Conservation (phyloP, 2,329 filamentous ascomycete genomes). For the Sphaerostilbella broomeana region DNA sequence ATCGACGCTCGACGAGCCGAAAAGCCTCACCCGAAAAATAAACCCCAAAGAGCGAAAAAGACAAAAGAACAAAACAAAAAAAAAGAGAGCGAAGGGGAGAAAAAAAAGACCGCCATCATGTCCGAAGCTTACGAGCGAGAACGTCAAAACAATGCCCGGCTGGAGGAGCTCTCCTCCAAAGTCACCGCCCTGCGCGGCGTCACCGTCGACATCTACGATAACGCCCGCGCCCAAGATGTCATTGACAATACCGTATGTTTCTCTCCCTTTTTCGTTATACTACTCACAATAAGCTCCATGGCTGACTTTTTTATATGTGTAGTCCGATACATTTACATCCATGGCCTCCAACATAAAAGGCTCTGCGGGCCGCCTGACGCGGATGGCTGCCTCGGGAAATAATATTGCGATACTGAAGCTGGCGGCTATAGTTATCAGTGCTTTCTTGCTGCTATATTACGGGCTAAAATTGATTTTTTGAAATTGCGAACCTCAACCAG, state of each 20-base stretch:
- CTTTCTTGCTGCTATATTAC: slow-evolving; percentile 71
- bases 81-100: too few species aligned
- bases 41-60: too few species aligned
- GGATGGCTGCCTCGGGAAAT: slow-evolving; percentile 89
- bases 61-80: too few species aligned
- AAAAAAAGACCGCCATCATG: slow-evolving; percentile 42
- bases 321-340: slow-evolving; percentile 87
- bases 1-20: too few species aligned
- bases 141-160: slow-evolving; percentile 88
- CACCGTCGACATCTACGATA: slow-evolving; percentile 96
- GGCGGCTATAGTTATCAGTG: slow-evolving; percentile 69
- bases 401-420: slow-evolving; percentile 87
- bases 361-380: slow-evolving; percentile 71
- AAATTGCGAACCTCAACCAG: too few species aligned
- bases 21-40: too few species aligned
- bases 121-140: slow-evolving; percentile 74
- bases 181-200: slow-evolving; percentile 88
- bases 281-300: background rate
- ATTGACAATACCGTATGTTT: slow-evolving; percentile 74
- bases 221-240: slow-evolving; percentile 78
- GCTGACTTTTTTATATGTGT: slow-evolving; percentile 7
- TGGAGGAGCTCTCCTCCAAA: slow-evolving; percentile 85
- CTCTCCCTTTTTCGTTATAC: background rate
- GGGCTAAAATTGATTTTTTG: slow-evolving; percentile 57
- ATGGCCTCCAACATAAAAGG: slow-evolving; percentile 79